Percentiles rank a stretch among this genome's conserved stretches.
These are phyloP conservation scores for Cytospora piceicola DNA, from an alignment of 2,329 filamentous ascomycete genomes.

Conservation along the genomic window DNA sequence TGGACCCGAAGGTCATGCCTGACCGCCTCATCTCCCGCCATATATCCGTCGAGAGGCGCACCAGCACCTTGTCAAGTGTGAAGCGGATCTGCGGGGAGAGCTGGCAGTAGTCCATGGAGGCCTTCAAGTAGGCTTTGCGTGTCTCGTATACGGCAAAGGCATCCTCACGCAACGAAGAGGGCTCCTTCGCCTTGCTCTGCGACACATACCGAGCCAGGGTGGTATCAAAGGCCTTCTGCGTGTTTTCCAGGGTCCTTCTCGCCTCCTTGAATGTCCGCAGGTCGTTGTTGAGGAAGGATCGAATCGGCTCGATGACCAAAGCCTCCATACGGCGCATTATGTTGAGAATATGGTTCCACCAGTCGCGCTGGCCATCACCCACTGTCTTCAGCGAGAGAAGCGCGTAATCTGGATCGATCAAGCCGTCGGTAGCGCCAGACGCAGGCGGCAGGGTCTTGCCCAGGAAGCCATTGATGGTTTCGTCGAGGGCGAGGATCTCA, in stretches of 20 bases:
- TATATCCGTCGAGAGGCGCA: constrained; percentile 81
- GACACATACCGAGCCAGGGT: constrained; percentile 79
- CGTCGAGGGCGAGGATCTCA: constrained; percentile 75
- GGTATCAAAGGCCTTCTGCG: constrained; percentile 84
- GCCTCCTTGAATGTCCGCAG: constrained; percentile 85
- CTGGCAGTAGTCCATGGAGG: constrained; percentile 91
- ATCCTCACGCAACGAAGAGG: constrained; percentile 88
- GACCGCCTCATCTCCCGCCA: constrained; percentile 83
- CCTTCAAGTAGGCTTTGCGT: constrained; percentile 85
- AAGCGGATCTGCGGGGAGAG: constrained; percentile 83
- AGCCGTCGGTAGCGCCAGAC: constrained; percentile 72
- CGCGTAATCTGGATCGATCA: constrained; percentile 95
- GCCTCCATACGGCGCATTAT: constrained; percentile 78
- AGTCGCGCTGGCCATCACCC: constrained; percentile 83
- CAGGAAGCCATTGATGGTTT: constrained; percentile 76
- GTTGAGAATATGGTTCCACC: constrained; percentile 77
- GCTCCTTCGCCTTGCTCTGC: constrained; percentile 92
- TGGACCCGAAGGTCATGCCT: constrained; percentile 68
- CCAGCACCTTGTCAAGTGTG: constrained; percentile 82
- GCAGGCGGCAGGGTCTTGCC: constrained; percentile 73
- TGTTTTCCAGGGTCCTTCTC: constrained; percentile 72
- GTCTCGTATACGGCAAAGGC: constrained; percentile 95
- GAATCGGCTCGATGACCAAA: constrained; percentile 80
- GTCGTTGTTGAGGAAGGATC: constrained; percentile 76
- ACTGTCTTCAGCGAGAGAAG: constrained; percentile 83